These are phyloP conservation scores for Chrysanthemum lavandulifolium DNA, from an alignment of 129 eudicot species.

Conservation along the genomic window DNA sequence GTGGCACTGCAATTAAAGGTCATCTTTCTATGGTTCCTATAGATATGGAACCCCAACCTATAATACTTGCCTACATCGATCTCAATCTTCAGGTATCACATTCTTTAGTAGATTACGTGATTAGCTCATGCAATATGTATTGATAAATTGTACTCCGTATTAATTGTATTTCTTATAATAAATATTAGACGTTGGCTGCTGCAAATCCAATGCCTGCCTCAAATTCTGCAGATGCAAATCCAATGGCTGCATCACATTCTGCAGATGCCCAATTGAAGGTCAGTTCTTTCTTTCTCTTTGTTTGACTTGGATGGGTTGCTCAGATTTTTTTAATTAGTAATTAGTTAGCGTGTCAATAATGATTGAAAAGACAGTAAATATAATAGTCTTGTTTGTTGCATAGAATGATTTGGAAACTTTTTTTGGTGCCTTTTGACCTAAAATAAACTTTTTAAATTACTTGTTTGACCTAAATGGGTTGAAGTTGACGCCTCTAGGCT, in stretches of 20 bases:
- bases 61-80: conserved; percentile 96
- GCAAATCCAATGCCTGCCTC: too few species aligned
- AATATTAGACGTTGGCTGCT: too few species aligned
- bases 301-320: neutral
- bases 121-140: too few species aligned
- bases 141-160: too few species aligned
- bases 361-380: too few species aligned
- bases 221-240: too few species aligned
- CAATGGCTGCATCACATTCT: conserved; percentile 72
- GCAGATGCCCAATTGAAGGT: conserved; percentile 98
- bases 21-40: conserved; percentile 99
- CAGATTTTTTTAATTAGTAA: neutral
- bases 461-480: neutral
- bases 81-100: conserved; percentile 86
- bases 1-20: conserved; percentile 95
- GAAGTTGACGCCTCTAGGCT: neutral
- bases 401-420: neutral
- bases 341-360: neutral
- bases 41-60: conserved; percentile 95
- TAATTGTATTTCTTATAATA: too few species aligned
- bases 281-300: neutral
- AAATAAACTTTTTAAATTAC: too few species aligned
- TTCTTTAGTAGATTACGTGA: too few species aligned
- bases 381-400: neutral
- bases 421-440: neutral